Conservation (phyloP, 257 asterid species). For the Verbascum thapsus region DNA sequence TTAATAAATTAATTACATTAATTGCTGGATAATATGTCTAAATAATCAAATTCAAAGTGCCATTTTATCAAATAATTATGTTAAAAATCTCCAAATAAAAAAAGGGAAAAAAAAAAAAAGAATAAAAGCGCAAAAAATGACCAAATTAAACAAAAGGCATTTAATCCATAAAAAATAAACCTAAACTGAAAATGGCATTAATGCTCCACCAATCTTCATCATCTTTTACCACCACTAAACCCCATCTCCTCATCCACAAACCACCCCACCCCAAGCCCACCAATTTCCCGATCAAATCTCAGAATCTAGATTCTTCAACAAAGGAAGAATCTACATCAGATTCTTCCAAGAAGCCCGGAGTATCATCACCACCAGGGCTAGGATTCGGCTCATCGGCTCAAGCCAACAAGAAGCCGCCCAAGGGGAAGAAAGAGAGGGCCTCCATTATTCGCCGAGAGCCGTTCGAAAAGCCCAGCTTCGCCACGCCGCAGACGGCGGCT, state of each 20-base stretch:
- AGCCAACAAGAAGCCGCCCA: constrained; percentile 57
- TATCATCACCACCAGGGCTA: constrained; percentile 45
- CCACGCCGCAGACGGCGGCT: constrained; percentile 51
- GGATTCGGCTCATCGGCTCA: constrained; percentile 73
- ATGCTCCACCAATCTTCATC: constrained; percentile 45
- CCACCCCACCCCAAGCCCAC: constrained; percentile 28
- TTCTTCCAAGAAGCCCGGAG: constrained; percentile 37
- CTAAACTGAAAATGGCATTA: constrained; percentile 79
- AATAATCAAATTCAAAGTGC: no score
- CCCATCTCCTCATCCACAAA: constrained; percentile 40
- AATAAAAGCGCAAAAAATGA: no score
- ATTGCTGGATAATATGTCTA: no score
- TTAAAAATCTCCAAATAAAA: no score
- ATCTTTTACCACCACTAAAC: constrained; percentile 38
- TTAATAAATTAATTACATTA: no score
- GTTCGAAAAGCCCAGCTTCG: constrained; percentile 54
- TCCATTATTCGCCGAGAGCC: constrained; percentile 74
- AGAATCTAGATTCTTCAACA: constrained; percentile 53
- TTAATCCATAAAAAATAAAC: no score
- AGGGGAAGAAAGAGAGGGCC: constrained; percentile 62
- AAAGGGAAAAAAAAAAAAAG: no score
- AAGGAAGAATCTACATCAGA: constrained; percentile 39
- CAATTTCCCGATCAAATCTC: constrained; percentile 42
- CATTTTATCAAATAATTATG: no score
- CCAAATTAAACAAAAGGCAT: no score